Evolutionary conservation across 176 grass and related monocot species (phyloP), one percentile per base, ranked within the genome.

Genomic region (Leersia perrieri): DNA sequence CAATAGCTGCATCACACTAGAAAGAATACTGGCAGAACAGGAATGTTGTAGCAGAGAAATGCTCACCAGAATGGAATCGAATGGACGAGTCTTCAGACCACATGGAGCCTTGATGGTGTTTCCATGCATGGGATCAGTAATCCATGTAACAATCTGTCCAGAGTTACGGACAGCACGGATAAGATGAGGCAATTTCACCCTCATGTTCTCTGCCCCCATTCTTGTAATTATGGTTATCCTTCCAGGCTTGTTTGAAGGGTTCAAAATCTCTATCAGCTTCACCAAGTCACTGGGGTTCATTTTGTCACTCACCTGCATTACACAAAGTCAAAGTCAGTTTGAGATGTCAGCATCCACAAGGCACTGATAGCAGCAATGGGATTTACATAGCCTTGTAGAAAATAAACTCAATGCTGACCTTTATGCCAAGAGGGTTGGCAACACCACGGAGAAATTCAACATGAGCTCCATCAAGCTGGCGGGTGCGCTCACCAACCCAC

Each of bases 201-300:
- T 90, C 95, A 98, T 98, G 88, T 98, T 94, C 74, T 94, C 95
- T 27, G 92, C 92, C 13, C 95, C 95, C 95, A 98, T 98, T 74
- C 95, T 94, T 34, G 92, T 85, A 84, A 98, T 98, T 78, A 98
- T 92, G 45, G 95, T 98, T 45, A 98, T 91, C 66, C 95, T 98
- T 55, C 95, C 95, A 2, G 95, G 88, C 66, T 98, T 98, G 95
- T 98, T 98, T 80, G 87, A 13, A 26, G 95, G 95, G 75, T 98
- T 98, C 49, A 98, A 74, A 82, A 98, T 98, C 84, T 98, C 92
- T 58, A 94, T 94, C 66, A 98, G 65, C 90, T 93, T 98, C 80
- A 98, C 95, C 83, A 98, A 86, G 41, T 98, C 92, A 71, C 44
- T 87, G 0, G 95, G 95, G 41, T 98, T 83, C 95, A 98, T 98